A percentile compares a stretch with the other conserved stretches of the same genome.
Evolutionary conservation across 1,139 yeast species (phyloP).

Genomic region (Pichia sp.): DNA sequence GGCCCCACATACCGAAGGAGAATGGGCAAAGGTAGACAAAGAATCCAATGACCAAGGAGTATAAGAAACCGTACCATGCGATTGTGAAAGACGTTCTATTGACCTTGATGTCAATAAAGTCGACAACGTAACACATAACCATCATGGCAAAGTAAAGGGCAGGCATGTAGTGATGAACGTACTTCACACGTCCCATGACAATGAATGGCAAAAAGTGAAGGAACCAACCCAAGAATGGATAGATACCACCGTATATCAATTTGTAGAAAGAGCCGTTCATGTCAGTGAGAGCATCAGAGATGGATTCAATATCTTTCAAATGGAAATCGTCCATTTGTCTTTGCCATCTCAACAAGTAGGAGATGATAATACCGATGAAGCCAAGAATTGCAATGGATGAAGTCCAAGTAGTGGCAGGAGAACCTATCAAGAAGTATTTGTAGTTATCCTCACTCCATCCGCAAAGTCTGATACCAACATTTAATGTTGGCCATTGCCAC

Average conservation of each 20-base stretch:
- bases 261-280: slow-evolving; percentile 38
- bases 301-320: slow-evolving; percentile 16
- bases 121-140: slow-evolving; percentile 71
- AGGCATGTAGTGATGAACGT: slow-evolving; percentile 95
- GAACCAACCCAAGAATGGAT: slow-evolving; percentile 92
- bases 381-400: slow-evolving; percentile 65
- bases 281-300: slow-evolving; percentile 12
- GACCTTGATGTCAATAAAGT: slow-evolving; percentile 50
- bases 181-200: slow-evolving; percentile 95
- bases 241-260: slow-evolving; percentile 77
- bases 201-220: slow-evolving; percentile 88
- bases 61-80: slow-evolving; percentile 42
- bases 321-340: slow-evolving; percentile 79
- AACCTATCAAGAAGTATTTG: slow-evolving; percentile 86
- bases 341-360: slow-evolving; percentile 83
- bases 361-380: slow-evolving; percentile 54
- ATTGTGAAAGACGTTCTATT: slow-evolving; percentile 36
- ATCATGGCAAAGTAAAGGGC: slow-evolving; percentile 93
- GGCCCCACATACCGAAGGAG: slow-evolving; percentile 89
- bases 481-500: slow-evolving; percentile 98
- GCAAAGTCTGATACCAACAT: slow-evolving; percentile 91
- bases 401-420: slow-evolving; percentile 95
- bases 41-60: slow-evolving; percentile 56
- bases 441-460: slow-evolving; percentile 82
- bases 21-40: slow-evolving; percentile 75